Evolutionary conservation across 306 rosid genomes (phyloP), one percentile per base, ranked within the genome.

Genomic region (Senna tora): DNA sequence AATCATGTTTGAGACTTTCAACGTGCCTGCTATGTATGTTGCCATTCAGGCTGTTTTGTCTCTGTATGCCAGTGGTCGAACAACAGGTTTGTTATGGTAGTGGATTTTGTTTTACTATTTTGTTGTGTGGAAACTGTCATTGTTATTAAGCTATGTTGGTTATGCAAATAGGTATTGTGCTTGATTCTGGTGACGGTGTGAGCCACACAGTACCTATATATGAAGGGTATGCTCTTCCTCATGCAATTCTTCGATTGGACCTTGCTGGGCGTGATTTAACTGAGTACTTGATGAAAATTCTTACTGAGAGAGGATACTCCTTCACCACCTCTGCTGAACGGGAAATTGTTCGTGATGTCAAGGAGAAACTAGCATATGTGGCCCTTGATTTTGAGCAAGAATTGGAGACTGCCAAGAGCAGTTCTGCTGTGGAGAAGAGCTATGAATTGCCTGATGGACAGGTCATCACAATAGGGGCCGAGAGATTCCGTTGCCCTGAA

Each of bases 341-440:
- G 78, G 93, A 88, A 88, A 88, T 88, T 81, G 93, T 88, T n/a
- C 93, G 93, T 75, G 93, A 88, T 56, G 81, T 88, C 77, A 88
- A 88, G 82, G 93, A 88, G 82, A 88, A 88, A 43, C 79, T 88
- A 67, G 88, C 93, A 22, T 88, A 88, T 46, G 93, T 88, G 14
- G 93, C 93, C 71, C 85, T 88, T 70, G 90, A 88, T 75, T 88
- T 79, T 25, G 93, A 88, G 55, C 90, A 88, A 62, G 93, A 88
- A 84, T 65, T 85, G 71, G 93, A 88, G 71, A 88, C 88, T 22
- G 81, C 93, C 3, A 88, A 84, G 77, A 85, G 78, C 60, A 85
- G 90, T 45, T 88, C 93, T 5, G 75, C 93, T 7, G 82, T 88
- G 54, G 93, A 88, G 82, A 88, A 88, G 81, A 88, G 87, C 75